Evolutionary conservation across 495 filamentous ascomycete species (phyloP).

Genomic region (Astrothelium macrocarpum): DNA sequence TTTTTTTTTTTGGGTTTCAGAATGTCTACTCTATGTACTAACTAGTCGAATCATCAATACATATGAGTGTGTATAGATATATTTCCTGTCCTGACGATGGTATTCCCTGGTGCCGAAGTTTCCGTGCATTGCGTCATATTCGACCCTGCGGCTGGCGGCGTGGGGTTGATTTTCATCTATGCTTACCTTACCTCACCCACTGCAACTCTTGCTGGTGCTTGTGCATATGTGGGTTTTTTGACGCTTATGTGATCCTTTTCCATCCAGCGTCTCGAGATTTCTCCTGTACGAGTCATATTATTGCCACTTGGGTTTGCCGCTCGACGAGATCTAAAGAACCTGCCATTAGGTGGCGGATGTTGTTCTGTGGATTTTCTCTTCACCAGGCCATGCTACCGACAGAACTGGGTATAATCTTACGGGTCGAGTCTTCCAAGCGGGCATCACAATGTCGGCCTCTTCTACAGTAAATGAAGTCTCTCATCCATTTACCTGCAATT

Average conservation of each 20-base stretch:
- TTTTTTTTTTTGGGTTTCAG: too few species aligned
- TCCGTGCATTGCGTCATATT: not conserved
- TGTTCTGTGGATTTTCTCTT: not conserved
- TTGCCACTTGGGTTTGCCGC: not conserved
- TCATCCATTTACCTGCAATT: constrained; percentile 95
- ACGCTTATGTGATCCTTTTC: not conserved
- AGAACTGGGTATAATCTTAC: not conserved
- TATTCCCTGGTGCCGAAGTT: too few species aligned
- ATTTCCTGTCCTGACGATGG: too few species aligned
- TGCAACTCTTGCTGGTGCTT: too few species aligned
- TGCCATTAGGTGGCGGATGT: not conserved
- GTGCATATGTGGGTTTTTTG: too few species aligned
- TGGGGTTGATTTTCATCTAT: too few species aligned
- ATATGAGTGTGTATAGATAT: too few species aligned
- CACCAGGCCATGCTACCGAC: not conserved
- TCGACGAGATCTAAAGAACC: not conserved
- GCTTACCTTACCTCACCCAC: too few species aligned
- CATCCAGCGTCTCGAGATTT: not conserved
- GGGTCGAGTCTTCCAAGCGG: not conserved
- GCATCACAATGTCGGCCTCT: not conserved
- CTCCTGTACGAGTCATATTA: not conserved
- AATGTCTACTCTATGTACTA: too few species aligned
- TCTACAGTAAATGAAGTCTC: constrained; percentile 30
- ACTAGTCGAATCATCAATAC: too few species aligned
- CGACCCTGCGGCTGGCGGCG: too few species aligned